Evolutionary conservation across 768 basidiomycete species (phyloP).

Genomic region (Serendipita sp.): DNA sequence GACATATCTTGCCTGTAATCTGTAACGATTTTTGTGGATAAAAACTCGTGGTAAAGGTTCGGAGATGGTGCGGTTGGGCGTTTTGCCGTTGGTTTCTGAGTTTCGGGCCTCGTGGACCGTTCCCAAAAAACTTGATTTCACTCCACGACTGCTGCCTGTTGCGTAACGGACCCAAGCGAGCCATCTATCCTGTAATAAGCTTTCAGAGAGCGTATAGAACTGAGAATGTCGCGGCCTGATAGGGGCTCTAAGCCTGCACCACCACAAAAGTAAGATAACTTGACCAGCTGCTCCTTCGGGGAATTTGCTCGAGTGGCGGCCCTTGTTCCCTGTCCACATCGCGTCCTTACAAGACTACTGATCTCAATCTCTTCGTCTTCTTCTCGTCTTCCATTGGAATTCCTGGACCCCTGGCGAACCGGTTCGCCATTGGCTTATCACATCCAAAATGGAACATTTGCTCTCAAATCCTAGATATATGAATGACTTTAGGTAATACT

Average conservation of each 20-base stretch:
- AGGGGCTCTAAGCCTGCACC: not conserved
- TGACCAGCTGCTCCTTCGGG: not conserved
- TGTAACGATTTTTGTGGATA: not conserved
- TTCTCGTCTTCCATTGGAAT: not conserved
- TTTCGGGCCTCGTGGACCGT: not conserved
- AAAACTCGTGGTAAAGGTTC: not conserved
- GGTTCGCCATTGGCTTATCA: not conserved
- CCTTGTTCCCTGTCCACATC: no score
- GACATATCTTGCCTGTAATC: not conserved
- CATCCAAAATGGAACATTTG: slow-evolving; percentile 5
- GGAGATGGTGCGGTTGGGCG: not conserved
- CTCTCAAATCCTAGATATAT: slow-evolving; percentile 6
- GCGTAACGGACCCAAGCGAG: not conserved
- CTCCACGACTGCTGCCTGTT: slow-evolving; percentile 2
- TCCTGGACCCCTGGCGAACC: not conserved
- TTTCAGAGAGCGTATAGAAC: not conserved
- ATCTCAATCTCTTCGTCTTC: not conserved
- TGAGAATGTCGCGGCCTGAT: not conserved
- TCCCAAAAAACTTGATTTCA: not conserved
- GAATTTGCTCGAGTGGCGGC: no score
- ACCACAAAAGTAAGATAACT: slow-evolving; percentile 3
- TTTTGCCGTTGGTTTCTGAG: not conserved
- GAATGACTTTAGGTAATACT: slow-evolving; percentile 1
- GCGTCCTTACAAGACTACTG: no score
- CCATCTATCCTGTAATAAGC: not conserved